These are phyloP conservation scores for Venturia aucupariae DNA, from an alignment of 2,329 filamentous ascomycete species.

Conservation along the genomic window DNA sequence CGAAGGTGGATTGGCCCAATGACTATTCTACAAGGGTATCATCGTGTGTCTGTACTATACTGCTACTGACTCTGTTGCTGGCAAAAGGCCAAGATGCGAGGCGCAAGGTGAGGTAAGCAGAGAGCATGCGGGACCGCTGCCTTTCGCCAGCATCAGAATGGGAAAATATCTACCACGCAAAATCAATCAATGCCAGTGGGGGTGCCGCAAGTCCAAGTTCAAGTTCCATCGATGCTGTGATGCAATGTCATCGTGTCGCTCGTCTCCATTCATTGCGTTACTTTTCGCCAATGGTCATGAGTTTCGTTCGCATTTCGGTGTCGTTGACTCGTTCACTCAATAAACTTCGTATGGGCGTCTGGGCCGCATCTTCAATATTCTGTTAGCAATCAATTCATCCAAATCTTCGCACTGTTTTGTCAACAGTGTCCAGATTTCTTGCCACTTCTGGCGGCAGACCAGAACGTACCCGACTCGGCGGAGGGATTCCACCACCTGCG, in stretches of 20 bases:
- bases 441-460: neutral
- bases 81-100: neutral
- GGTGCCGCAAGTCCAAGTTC: neutral
- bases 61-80: neutral
- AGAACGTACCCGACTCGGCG: neutral
- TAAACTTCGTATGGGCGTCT: slow-evolving; percentile 3
- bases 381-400: neutral
- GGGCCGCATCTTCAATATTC: neutral
- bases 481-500: neutral
- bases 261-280: neutral
- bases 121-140: neutral
- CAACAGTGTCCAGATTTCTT: neutral
- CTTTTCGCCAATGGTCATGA: neutral
- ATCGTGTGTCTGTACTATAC: neutral
- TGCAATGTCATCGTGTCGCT: neutral
- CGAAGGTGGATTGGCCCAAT: neutral
- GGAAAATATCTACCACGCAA: neutral
- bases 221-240: neutral
- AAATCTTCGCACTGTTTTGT: neutral
- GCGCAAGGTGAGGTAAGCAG: neutral
- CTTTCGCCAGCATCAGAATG: neutral
- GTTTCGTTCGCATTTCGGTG: neutral
- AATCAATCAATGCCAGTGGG: neutral
- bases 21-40: neutral
- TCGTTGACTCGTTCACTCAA: neutral